phyloP scores from a whole-genome alignment of 495 filamentous ascomycete species.

The Tetracladium marchalianum region DNA sequence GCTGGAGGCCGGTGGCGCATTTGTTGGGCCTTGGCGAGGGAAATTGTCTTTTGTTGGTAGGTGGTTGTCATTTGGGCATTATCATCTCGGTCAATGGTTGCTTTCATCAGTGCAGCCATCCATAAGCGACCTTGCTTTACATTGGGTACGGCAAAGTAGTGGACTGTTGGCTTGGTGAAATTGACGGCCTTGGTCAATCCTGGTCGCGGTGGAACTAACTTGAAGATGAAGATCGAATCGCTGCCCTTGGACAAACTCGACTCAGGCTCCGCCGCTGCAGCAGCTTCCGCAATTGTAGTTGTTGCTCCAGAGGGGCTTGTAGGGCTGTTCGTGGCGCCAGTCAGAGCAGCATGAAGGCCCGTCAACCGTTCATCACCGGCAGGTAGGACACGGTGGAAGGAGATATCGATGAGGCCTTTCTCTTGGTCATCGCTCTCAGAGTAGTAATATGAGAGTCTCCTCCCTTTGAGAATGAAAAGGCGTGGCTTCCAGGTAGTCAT shows the following conservation, averaged over 20 bases:
- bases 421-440: conserved; percentile 85
- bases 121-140: conserved; percentile 80
- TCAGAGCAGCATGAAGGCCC: conserved; percentile 82
- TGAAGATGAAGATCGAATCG: conserved; percentile 88
- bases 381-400: conserved; percentile 86
- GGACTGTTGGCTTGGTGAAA: conserved; percentile 92
- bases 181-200: conserved; percentile 87
- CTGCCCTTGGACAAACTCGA: conserved; percentile 21
- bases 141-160: conserved; percentile 95
- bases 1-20: conserved; percentile 58
- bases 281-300: conserved; percentile 38
- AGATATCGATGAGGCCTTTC: conserved; percentile 94
- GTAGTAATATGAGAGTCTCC: conserved; percentile 93
- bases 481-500: conserved; percentile 97
- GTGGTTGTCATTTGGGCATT: conserved; percentile 67
- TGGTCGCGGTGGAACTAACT: conserved; percentile 82
- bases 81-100: conserved; percentile 93
- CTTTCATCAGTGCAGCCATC: conserved; percentile 99
- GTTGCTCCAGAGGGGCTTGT: conserved; percentile 59
- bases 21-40: conserved; percentile 26
- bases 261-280: conserved; percentile 30
- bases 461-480: conserved; percentile 84
- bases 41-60: conserved; percentile 68
- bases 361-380: conserved; percentile 90
- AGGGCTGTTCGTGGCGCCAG: conserved; percentile 69